Evolutionary conservation across 768 basidiomycete genomes (phyloP), one percentile per base, ranked within the genome.

Genomic region (Suillus sp.): DNA sequence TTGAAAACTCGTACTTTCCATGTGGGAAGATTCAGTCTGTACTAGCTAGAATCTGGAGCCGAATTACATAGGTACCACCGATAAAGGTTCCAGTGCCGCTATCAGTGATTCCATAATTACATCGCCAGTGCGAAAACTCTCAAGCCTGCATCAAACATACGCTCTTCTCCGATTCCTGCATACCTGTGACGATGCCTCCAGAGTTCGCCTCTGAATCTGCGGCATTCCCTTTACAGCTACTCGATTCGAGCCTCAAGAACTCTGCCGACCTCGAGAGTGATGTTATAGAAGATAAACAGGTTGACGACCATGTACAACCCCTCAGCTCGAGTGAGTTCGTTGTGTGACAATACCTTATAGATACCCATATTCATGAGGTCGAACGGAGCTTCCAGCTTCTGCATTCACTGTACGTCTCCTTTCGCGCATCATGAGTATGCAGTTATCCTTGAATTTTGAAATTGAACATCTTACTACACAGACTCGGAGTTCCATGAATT

Each of bases 281-380:
- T 16, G 59, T 55, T 10, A 69, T 61, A 38, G 69, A 67, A 59
- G 72, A 69, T 47, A 74, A 76, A 27, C 75, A 72, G 4, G 55
- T 67, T 16, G 68, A 67, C 38, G 48, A 55, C 40, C 61, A 59
- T 32, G 55, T 71, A 25, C 69, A 37, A 37, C 37, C 66, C 0
- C 43, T 74, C 18, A 64, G 32, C 30, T 65, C 61, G 65, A 70
- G 75, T 74, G 27, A 0, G 72, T 66, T 47, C 2, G 18, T 34
- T 51, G 27, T 63, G 59, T 62, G 59, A 62, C 34, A 59, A 11
- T n/a, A 18, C 54, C 37, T 56, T 30, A 14, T 40, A 45, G 22
- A 27, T 42, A 32, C 18, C 37, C 40, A 22, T 27, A n/a, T 38
- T 56, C 38, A 38, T 34, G 10, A 7, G 4, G n/a, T 55, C 6